Evolutionary conservation across 345 rosid species (phyloP).

Genomic region (Lumnitzera racemosa): DNA sequence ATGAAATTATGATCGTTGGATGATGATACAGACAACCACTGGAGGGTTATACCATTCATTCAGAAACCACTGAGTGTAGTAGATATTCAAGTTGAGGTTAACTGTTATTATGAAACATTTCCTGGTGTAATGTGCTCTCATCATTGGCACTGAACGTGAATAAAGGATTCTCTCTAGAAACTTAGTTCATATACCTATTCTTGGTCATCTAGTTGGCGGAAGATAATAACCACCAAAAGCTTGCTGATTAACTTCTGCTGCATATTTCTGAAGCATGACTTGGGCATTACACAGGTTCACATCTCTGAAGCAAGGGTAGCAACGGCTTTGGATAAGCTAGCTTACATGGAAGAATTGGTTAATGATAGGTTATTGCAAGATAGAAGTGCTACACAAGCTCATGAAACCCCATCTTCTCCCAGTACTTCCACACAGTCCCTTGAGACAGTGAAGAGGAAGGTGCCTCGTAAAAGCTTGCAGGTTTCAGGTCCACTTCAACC

Average conservation of each 20-base stretch:
- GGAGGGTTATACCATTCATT: too few species aligned
- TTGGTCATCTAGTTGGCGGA: too few species aligned
- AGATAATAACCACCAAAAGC: too few species aligned
- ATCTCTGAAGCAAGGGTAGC: conserved; percentile 93
- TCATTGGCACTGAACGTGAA: too few species aligned
- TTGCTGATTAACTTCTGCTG: neutral
- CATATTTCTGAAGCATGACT: neutral
- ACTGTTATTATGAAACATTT: too few species aligned
- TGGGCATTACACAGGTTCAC: conserved; percentile 57
- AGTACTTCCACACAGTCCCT: conserved; percentile 35
- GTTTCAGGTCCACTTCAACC: conserved; percentile 92
- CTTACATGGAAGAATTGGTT: conserved; percentile 87
- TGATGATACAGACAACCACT: too few species aligned
- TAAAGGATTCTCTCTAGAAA: too few species aligned
- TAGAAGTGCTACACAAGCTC: conserved; percentile 34
- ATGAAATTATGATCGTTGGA: too few species aligned
- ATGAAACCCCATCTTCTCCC: conserved; percentile 36
- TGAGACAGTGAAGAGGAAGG: conserved; percentile 33
- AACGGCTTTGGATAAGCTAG: conserved; percentile 86
- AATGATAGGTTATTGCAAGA: conserved; percentile 70
- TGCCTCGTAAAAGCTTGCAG: conserved; percentile 57
- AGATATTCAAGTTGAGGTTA: too few species aligned
- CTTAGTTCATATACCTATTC: too few species aligned
- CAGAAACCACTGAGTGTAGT: too few species aligned
- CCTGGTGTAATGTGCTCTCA: too few species aligned